A percentile compares a stretch with the other conserved stretches of the same genome.
Conservation (phyloP, 495 filamentous ascomycete species). For the Extremus antarcticus region DNA sequence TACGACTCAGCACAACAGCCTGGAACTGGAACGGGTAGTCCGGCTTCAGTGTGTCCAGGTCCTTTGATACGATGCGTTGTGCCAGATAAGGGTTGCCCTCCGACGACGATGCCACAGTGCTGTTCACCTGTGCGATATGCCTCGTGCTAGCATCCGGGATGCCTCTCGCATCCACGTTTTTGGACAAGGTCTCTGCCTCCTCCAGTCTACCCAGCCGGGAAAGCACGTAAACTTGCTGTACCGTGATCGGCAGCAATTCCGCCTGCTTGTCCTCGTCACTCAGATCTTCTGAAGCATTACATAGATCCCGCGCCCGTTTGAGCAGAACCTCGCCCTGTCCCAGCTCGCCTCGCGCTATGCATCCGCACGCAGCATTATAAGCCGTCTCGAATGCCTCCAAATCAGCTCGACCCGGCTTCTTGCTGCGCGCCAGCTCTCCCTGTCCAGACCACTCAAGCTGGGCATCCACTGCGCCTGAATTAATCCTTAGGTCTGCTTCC, state of each 20-base stretch:
- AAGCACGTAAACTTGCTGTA: constrained; percentile 78
- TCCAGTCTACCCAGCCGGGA: constrained; percentile 58
- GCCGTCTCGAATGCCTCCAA: constrained; percentile 86
- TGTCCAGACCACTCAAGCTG: constrained; percentile 77
- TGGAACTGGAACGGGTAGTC: constrained; percentile 75
- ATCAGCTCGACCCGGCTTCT: constrained; percentile 59
- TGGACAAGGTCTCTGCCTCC: constrained; percentile 58
- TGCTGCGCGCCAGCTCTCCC: constrained; percentile 39
- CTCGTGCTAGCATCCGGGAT: constrained; percentile 68
- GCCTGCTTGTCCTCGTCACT: constrained; percentile 69
- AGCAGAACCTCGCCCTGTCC: constrained; percentile 64
- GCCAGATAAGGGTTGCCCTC: constrained; percentile 66
- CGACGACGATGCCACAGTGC: constrained; percentile 46
- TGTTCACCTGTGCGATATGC: constrained; percentile 70
- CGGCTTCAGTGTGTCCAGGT: constrained; percentile 23
- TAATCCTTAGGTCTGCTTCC: constrained; percentile 79
- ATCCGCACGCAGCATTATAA: constrained; percentile 83
- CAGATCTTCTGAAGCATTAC: constrained; percentile 72
- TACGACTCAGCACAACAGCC: constrained; percentile 51
- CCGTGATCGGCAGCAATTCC: constrained; percentile 73
- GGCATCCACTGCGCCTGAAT: constrained; percentile 65
- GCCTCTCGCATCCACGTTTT: constrained; percentile 40
- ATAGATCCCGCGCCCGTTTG: constrained; percentile 75
- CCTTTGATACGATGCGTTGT: constrained; percentile 50
- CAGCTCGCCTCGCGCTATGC: constrained; percentile 70